phyloP scores from a whole-genome alignment of 257 asterid genomes.

The Solanum neorickii region DNA sequence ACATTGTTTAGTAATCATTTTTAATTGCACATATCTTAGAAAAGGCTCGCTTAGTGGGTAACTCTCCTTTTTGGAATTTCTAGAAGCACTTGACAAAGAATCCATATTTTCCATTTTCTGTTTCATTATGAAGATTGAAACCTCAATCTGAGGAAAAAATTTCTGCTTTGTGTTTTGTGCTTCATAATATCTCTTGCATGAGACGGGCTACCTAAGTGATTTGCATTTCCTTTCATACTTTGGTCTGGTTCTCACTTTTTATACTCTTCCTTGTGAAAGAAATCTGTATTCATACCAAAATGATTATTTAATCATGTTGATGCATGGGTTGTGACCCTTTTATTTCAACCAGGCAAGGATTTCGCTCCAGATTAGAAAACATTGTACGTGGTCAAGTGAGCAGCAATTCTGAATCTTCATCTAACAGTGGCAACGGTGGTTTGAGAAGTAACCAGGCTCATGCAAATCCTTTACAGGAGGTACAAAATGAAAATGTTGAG shows the following conservation, averaged over 20 bases:
- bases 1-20: not conserved
- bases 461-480: constrained; percentile 38
- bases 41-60: not conserved
- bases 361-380: constrained; percentile 70
- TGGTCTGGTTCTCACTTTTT: not conserved
- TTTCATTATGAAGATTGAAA: not conserved
- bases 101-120: not conserved
- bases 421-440: constrained; percentile 23
- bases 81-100: not conserved
- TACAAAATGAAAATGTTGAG: constrained; percentile 34
- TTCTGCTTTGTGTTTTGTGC: not conserved
- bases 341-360: constrained; percentile 62
- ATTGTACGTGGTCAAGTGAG: constrained; percentile 70
- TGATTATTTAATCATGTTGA: not conserved
- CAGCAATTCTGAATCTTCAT: constrained; percentile 45
- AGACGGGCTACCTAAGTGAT: not conserved
- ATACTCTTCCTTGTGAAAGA: not conserved
- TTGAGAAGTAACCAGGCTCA: constrained; percentile 34
- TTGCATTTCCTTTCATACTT: not conserved
- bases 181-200: not conserved
- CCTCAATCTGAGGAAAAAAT: not conserved
- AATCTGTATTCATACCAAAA: not conserved
- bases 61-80: not conserved
- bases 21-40: not conserved
- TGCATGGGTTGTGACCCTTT: not conserved